A percentile compares a stretch with the other conserved stretches of the same genome.
Conservation (phyloP, 768 basidiomycete genomes). For the Boletus barrowsii region DNA sequence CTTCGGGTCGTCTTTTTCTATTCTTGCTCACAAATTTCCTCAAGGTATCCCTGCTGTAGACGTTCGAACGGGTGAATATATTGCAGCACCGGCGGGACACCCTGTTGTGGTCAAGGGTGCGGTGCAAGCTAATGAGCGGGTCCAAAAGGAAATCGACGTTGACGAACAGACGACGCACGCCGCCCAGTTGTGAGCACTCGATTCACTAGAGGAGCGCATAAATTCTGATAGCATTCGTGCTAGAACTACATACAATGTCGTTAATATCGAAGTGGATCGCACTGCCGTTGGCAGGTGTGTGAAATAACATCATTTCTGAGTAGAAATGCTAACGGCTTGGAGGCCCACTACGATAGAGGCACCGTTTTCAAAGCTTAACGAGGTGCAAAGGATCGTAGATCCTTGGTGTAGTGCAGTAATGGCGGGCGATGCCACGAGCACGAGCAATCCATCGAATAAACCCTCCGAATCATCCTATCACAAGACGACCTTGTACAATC, state of each 20-base stretch:
- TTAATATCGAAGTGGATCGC: background rate
- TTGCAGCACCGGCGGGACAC: background rate
- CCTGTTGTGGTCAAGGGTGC: background rate
- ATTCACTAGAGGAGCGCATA: background rate
- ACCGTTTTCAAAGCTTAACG: background rate
- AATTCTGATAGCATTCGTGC: background rate
- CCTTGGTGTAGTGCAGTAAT: no score
- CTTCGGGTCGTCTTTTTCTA: background rate
- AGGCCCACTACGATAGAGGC: background rate
- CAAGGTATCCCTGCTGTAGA: background rate
- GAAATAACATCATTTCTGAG: background rate
- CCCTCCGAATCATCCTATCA: no score
- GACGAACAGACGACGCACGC: background rate
- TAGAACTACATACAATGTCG: background rate
- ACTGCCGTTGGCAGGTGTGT: background rate
- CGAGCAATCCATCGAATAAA: no score
- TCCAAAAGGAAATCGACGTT: background rate
- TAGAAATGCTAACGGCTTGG: background rate
- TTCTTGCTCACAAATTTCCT: background rate
- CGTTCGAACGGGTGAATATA: background rate
- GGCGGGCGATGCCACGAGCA: no score
- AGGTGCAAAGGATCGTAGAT: slow-evolving; percentile 13
- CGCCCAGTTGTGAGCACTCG: slow-evolving; percentile 7
- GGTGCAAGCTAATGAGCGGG: background rate
- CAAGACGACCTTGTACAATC: no score